Evolutionary conservation across 257 asterid genomes (phyloP).

Genomic region (Jasminum sambac): DNA sequence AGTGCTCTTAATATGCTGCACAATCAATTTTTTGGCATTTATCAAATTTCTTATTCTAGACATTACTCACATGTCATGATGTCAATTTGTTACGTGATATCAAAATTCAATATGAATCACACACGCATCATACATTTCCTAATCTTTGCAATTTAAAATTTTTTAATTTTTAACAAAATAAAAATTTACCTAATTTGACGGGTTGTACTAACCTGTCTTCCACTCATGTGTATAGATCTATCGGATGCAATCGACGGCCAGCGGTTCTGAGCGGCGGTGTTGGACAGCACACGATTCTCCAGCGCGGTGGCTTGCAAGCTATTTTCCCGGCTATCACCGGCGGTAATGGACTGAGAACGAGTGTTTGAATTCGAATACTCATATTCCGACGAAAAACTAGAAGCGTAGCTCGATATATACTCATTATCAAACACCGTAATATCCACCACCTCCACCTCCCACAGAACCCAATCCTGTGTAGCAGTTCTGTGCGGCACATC

Average conservation of each 20-base stretch:
- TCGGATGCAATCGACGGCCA: slow-evolving; percentile 37
- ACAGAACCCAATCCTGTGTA: slow-evolving; percentile 63
- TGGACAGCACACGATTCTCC: slow-evolving; percentile 15
- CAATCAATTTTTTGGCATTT: no score
- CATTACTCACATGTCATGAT: no score
- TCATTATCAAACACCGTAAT: slow-evolving; percentile 29
- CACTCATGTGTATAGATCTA: slow-evolving; percentile 20
- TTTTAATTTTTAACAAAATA: no score
- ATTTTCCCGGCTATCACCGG: slow-evolving; percentile 13
- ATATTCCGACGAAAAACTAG: slow-evolving; percentile 35
- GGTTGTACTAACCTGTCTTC: slow-evolving; percentile 33
- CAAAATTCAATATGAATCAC: no score
- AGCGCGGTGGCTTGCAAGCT: not conserved
- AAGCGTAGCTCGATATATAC: slow-evolving; percentile 36
- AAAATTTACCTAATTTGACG: no score
- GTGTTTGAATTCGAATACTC: slow-evolving; percentile 17
- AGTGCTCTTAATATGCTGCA: no score
- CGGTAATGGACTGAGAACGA: slow-evolving; percentile 19
- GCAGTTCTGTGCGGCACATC: slow-evolving; percentile 62
- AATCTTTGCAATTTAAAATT: no score
- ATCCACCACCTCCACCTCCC: slow-evolving; percentile 65
- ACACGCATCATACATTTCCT: no score
- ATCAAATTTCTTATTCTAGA: no score
- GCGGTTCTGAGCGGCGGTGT: slow-evolving; percentile 20
- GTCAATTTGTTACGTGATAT: no score